Evolutionary conservation across 345 rosid species (phyloP), one percentile per base, ranked within the genome.

Genomic region (Acer negundo): DNA sequence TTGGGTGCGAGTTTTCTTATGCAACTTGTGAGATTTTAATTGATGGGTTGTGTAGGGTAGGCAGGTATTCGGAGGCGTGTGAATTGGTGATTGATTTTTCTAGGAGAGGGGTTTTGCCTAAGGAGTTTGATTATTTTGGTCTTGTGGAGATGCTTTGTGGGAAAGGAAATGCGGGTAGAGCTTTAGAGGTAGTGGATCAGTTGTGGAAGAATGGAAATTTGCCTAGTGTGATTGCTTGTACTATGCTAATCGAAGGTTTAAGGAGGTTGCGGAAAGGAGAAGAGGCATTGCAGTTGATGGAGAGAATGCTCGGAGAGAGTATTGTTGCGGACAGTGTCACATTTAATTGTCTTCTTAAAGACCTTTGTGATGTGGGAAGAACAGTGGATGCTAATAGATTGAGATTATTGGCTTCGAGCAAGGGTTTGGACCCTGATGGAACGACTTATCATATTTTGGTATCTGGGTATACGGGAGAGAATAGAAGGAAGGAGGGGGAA

Each of bases 11-110:
- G 66, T 84, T 93, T 75, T 95, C 97, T 0, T 81, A 71, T 24
- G 93, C 81, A 4, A 95, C 97, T 69, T 95, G 97, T 64, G 98
- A 95, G 85, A 93, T 95, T 86, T 73, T 95, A 71, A 88, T 91
- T 55, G 88, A 89, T 84, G 98, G 97, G 42, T 83, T 95, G 56
- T 89, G 89, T 76, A 89, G 87, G 79, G 87, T 78, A 78, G 87
- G 87, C 24, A 70, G 72, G 82, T 79, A 47, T 59, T 76, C 69
- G 51, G 87, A 89, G 71, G 97, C 95, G 0, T 82, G 87, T 66
- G 88, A 82, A 22, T 77, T 95, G 86, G 72, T 92, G 87, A 84
- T 90, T 10, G 91, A 88, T 81, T 93, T 93, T 66, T 81, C 82
- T 0, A 86, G 72, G 78, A 90, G 82, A 80, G 77, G 85, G 78